These are phyloP conservation scores for Trichophyton schoenleinii DNA, from an alignment of 2,329 filamentous ascomycete genomes.

Conservation along the genomic window DNA sequence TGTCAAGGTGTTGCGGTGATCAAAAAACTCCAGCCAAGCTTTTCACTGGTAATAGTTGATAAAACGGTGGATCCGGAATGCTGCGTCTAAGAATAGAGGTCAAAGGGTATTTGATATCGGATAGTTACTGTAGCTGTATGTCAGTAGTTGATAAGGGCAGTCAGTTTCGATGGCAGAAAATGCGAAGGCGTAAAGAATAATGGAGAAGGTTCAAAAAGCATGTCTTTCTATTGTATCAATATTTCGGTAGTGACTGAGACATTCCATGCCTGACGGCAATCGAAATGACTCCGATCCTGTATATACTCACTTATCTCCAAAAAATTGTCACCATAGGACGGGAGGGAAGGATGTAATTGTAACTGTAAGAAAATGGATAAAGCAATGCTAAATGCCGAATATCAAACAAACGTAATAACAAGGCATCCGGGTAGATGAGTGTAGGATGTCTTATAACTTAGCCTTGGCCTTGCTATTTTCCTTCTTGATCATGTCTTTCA, in stretches of 20 bases:
- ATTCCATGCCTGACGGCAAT: background rate
- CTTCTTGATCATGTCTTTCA: conserved; percentile 34
- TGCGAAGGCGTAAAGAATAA: background rate
- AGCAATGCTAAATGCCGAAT: background rate
- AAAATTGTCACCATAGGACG: background rate
- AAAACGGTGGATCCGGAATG: background rate
- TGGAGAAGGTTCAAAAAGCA: background rate
- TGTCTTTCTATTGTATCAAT: background rate
- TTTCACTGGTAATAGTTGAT: background rate
- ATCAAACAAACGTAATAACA: background rate
- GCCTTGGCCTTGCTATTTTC: conserved; percentile 25
- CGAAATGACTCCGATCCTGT: background rate
- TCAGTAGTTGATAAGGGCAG: background rate
- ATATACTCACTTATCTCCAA: background rate
- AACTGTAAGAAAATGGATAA: background rate
- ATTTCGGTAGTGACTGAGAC: background rate
- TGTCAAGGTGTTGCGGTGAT: background rate
- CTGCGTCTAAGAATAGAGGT: background rate
- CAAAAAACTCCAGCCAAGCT: background rate
- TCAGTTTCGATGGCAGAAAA: background rate
- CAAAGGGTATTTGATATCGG: background rate
- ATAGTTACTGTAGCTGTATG: background rate
- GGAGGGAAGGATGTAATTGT: background rate
- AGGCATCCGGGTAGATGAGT: background rate
- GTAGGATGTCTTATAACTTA: conserved; percentile 25